These are phyloP conservation scores for Rhizopus delemar DNA, from an alignment of 371 early-diverging fungal genomes.

Conservation along the genomic window DNA sequence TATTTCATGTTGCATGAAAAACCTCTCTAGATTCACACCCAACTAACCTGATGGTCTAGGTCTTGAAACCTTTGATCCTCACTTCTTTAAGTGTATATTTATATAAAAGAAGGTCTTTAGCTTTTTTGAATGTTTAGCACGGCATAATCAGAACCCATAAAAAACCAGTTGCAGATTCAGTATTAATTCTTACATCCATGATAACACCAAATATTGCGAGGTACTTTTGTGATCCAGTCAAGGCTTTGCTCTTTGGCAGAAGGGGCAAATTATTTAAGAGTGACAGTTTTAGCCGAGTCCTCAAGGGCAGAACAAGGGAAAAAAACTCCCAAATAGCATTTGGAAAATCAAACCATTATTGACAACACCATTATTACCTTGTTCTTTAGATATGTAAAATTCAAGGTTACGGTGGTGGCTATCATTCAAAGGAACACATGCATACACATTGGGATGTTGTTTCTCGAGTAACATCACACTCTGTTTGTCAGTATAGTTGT, in stretches of 20 bases:
- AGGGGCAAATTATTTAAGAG: not conserved
- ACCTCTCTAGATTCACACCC: conserved; percentile 1
- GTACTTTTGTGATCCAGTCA: not conserved
- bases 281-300: not conserved
- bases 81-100: not conserved
- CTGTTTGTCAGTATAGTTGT: conserved; percentile 12
- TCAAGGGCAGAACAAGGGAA: not conserved
- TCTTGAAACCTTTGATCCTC: not conserved
- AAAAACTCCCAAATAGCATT: not conserved
- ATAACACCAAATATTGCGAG: not conserved
- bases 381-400: not conserved
- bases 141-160: conserved; percentile 5
- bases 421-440: not conserved
- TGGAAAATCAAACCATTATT: not conserved
- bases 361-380: not conserved
- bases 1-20: conserved; percentile 3
- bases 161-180: conserved; percentile 1
- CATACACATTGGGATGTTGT: conserved; percentile 4
- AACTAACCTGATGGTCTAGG: conserved; percentile 1
- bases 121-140: not conserved
- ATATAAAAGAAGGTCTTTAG: too few species aligned
- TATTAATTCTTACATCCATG: not conserved
- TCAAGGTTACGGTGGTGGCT: not conserved
- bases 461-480: conserved; percentile 2
- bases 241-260: not conserved